These are phyloP conservation scores for Talaromyces sp. DNA, from an alignment of 2,329 filamentous ascomycete species.

Conservation along the genomic window DNA sequence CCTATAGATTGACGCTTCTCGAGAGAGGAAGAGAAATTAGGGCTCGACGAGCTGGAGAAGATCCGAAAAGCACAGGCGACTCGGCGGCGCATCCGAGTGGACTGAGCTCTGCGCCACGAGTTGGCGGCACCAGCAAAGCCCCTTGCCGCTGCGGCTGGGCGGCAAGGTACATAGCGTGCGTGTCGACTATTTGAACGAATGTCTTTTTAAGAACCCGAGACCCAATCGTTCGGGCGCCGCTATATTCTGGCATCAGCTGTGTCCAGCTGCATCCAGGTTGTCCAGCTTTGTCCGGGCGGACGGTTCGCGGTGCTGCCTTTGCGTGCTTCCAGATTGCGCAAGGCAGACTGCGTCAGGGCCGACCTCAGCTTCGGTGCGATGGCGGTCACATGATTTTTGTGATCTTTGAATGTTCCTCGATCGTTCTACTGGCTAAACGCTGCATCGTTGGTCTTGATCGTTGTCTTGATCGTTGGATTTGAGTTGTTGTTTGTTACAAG, in stretches of 20 bases:
- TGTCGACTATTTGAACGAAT: slow-evolving; percentile 4
- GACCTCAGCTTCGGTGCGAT: background rate
- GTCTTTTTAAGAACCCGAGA: slow-evolving; percentile 6
- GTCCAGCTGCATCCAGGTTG: background rate
- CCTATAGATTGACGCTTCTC: slow-evolving; percentile 6
- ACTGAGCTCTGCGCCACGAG: slow-evolving; percentile 8
- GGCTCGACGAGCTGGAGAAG: slow-evolving; percentile 6
- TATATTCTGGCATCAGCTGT: background rate
- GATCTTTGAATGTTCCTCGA: too few relatives aligned
- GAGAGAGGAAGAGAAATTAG: slow-evolving; percentile 2
- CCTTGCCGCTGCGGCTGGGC: slow-evolving; percentile 13
- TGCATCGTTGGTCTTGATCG: too few relatives aligned
- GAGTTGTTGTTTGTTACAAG: background rate
- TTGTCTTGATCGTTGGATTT: too few relatives aligned
- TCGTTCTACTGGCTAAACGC: background rate
- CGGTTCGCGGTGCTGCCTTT: too few relatives aligned
- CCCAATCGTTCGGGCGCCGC: slow-evolving; percentile 5
- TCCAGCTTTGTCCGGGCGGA: too few relatives aligned
- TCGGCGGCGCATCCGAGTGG: slow-evolving; percentile 11
- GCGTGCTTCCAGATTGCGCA: background rate
- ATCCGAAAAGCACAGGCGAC: slow-evolving; percentile 11
- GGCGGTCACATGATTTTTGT: background rate
- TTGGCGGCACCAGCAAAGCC: slow-evolving; percentile 1
- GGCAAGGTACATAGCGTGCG: slow-evolving; percentile 12
- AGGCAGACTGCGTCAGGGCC: background rate